Conservation (phyloP, 192 early-diverging fungal genomes). For the Fimicolochytrium jonesii region DNA sequence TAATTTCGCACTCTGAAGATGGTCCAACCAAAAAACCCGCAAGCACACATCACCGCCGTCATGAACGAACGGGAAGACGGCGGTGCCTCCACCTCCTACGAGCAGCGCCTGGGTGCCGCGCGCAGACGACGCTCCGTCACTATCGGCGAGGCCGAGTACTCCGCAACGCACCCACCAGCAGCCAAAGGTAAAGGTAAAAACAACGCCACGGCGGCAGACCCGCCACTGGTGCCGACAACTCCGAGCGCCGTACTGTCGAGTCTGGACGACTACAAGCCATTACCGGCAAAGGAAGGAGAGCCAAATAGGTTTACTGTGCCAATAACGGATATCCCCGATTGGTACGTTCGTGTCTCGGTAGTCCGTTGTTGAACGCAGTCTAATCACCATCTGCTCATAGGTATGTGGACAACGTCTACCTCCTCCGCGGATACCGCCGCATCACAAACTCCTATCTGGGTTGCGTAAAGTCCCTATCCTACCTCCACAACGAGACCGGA, state of each 20-base stretch:
- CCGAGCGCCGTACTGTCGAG: constrained; percentile 1
- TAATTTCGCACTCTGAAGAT: too few relatives aligned
- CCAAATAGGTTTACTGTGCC: constrained; percentile 10
- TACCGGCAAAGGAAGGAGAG: constrained; percentile 4
- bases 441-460: constrained; percentile 69
- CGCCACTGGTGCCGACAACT: constrained; percentile 4
- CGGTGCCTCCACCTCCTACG: constrained; percentile 4
- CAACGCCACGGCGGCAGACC: neutral
- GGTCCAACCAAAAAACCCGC: neutral
- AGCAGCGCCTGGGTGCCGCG: constrained; percentile 17
- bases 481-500: constrained; percentile 90
- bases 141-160: neutral
- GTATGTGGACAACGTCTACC: constrained; percentile 68
- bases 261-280: constrained; percentile 9
- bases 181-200: neutral
- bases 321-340: constrained; percentile 26
- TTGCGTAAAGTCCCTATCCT: constrained; percentile 73
- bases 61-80: neutral
- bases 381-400: neutral
- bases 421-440: constrained; percentile 76
- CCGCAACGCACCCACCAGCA: neutral
- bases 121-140: constrained; percentile 8
- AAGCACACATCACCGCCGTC: constrained; percentile 26
- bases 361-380: neutral
- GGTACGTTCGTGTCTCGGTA: constrained; percentile 21